Evolutionary conservation across 2,329 filamentous ascomycete species (phyloP).

Genomic region (Juglanconis juglandina): DNA sequence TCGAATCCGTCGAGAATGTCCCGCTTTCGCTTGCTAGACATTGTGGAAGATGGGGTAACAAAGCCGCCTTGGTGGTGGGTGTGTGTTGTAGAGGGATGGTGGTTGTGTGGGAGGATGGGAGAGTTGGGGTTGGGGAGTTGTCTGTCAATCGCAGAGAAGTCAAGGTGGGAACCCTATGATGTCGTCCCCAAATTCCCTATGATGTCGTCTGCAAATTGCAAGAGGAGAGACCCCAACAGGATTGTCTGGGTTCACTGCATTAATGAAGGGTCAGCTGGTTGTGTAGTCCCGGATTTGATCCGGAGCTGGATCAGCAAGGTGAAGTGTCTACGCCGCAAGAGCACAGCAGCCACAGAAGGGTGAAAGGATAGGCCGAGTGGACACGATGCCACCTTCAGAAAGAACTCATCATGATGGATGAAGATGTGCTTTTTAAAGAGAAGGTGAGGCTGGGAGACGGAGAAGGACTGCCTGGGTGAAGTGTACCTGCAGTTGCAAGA

Average conservation of each 20-base stretch:
- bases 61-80: neutral
- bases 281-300: too few relatives aligned
- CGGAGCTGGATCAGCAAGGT: too few relatives aligned
- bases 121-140: neutral
- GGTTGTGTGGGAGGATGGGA: neutral
- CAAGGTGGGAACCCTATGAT: too few relatives aligned
- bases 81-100: neutral
- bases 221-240: neutral
- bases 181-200: too few relatives aligned
- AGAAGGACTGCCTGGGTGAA: neutral
- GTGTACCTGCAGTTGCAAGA: neutral
- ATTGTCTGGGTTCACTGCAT: neutral
- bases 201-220: neutral
- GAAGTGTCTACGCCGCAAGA: too few relatives aligned
- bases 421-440: neutral
- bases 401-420: neutral
- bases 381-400: neutral
- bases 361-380: too few relatives aligned
- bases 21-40: constrained; percentile 55
- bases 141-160: too few relatives aligned
- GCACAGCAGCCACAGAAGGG: neutral
- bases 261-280: neutral
- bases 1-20: constrained; percentile 56
- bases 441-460: neutral
- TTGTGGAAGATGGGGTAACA: constrained; percentile 12